Evolutionary conservation across 1,139 yeast genomes (phyloP).

Genomic region (Yamadazyma dendronema): DNA sequence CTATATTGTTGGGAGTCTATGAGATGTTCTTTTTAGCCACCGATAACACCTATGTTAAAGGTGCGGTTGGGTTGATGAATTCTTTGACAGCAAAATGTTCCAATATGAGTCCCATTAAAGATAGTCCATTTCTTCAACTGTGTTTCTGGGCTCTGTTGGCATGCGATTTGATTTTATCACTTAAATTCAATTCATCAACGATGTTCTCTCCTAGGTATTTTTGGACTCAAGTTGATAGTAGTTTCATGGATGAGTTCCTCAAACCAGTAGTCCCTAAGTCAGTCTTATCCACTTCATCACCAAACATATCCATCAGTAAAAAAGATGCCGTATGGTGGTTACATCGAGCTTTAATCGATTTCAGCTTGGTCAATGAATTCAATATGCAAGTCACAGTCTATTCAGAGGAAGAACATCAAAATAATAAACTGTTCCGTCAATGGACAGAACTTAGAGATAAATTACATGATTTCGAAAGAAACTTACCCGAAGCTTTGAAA

Average conservation of each 20-base stretch:
- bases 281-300: constrained; percentile 4
- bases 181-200: constrained; percentile 30
- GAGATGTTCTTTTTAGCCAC: constrained; percentile 38
- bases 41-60: constrained; percentile 36
- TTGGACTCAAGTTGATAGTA: constrained; percentile 34
- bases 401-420: constrained; percentile 23
- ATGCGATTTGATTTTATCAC: constrained; percentile 35
- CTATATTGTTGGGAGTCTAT: constrained; percentile 37
- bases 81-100: constrained; percentile 24
- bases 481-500: constrained; percentile 29
- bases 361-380: constrained; percentile 31
- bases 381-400: constrained; percentile 25
- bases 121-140: constrained; percentile 30
- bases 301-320: constrained; percentile 12
- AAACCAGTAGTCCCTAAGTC: constrained; percentile 5
- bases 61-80: constrained; percentile 32
- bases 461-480: constrained; percentile 29
- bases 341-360: constrained; percentile 30
- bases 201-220: constrained; percentile 30
- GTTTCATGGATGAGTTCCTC: constrained; percentile 24
- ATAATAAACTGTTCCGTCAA: constrained; percentile 21
- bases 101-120: constrained; percentile 19
- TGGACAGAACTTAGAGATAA: constrained; percentile 29
- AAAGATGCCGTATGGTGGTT: constrained; percentile 37
- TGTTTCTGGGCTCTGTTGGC: constrained; percentile 39